Evolutionary conservation across 2,329 filamentous ascomycete species (phyloP).

Genomic region (Nothophaeocryptopus gaeumannii): DNA sequence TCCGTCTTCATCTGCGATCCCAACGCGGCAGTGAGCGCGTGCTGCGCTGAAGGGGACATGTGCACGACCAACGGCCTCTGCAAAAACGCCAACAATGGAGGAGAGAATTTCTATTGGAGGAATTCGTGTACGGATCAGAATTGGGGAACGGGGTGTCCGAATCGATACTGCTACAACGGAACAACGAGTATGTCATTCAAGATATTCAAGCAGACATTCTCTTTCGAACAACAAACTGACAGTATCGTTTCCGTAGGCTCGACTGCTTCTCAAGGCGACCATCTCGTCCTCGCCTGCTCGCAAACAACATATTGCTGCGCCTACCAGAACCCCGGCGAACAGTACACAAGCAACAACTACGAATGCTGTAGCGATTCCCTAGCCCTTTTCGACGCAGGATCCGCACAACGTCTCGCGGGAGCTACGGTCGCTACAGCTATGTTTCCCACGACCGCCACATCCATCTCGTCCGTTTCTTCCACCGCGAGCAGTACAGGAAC

Average conservation of each 20-base stretch:
- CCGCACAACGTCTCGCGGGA: neutral
- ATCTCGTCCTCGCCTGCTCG: neutral
- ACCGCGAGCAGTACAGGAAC: neutral
- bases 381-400: neutral
- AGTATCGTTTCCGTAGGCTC: too few relatives aligned
- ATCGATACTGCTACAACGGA: neutral
- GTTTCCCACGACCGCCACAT: neutral
- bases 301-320: neutral
- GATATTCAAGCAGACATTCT: too few relatives aligned
- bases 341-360: neutral
- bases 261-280: neutral
- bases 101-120: neutral
- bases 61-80: neutral
- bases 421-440: neutral
- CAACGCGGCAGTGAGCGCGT: neutral
- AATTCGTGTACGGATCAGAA: neutral
- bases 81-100: neutral
- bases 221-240: too few relatives aligned
- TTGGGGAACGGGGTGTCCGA: too few relatives aligned
- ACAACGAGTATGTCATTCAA: neutral
- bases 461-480: neutral
- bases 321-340: neutral
- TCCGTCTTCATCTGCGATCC: slow-evolving; percentile 8
- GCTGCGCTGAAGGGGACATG: neutral
- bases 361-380: neutral